A percentile compares a stretch with the other conserved stretches of the same genome.
Evolutionary conservation across 805 yeast species (phyloP).

Genomic region (Cyberlindnera galapagoensis): DNA sequence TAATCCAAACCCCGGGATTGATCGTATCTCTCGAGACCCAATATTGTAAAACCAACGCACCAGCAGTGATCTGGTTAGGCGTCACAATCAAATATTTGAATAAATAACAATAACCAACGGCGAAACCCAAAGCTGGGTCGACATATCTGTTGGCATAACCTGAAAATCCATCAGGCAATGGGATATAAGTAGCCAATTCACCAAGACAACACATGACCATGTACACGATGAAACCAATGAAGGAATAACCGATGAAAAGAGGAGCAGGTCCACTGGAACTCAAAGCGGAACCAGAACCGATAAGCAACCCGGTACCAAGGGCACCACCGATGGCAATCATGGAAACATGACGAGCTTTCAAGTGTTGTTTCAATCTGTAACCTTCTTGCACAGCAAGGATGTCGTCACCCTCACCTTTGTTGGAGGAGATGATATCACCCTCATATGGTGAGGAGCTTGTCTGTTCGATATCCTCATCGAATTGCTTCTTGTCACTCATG

Average conservation of each 20-base stretch:
- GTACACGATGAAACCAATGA: slow-evolving; percentile 67
- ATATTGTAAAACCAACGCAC: slow-evolving; percentile 42
- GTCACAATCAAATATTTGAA: slow-evolving; percentile 23
- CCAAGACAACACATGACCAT: slow-evolving; percentile 65
- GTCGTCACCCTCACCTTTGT: slow-evolving; percentile 17
- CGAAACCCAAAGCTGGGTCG: slow-evolving; percentile 24
- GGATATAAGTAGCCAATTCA: slow-evolving; percentile 62
- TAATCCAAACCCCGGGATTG: slow-evolving; percentile 59
- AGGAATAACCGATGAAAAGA: slow-evolving; percentile 52
- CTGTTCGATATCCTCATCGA: too few relatives aligned
- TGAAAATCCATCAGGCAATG: slow-evolving; percentile 59
- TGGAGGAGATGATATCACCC: too few relatives aligned
- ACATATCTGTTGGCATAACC: slow-evolving; percentile 47
- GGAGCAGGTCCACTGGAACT: slow-evolving; percentile 53
- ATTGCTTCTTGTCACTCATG: too few relatives aligned
- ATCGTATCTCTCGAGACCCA: slow-evolving; percentile 38
- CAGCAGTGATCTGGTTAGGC: slow-evolving; percentile 45
- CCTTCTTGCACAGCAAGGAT: slow-evolving; percentile 21
- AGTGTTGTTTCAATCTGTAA: slow-evolving; percentile 20
- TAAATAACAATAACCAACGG: slow-evolving; percentile 24
- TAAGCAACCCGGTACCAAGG: slow-evolving; percentile 65
- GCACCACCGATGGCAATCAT: slow-evolving; percentile 70
- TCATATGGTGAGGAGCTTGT: too few relatives aligned
- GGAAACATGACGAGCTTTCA: slow-evolving; percentile 49
- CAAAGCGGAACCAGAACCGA: slow-evolving; percentile 58